phyloP scores from a whole-genome alignment of 768 basidiomycete species.

The Boletus tylopilopsis region DNA sequence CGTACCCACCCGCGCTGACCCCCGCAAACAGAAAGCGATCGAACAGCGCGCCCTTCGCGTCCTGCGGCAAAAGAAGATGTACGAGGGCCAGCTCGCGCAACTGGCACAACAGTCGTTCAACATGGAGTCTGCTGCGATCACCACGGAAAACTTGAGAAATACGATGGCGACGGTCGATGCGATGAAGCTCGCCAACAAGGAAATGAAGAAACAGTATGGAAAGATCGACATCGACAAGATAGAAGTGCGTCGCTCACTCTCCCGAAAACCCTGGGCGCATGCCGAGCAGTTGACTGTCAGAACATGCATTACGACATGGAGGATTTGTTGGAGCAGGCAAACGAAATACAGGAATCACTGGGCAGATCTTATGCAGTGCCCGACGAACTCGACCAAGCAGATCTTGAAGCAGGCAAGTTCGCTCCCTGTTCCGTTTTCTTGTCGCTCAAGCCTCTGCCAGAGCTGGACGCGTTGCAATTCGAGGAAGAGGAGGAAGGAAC shows the following conservation, averaged over 20 bases:
- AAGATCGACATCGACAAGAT: slow-evolving; percentile 98
- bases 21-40: slow-evolving; percentile 64
- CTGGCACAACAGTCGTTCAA: slow-evolving; percentile 95
- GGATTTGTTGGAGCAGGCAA: slow-evolving; percentile 92
- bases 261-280: too few relatives aligned
- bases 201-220: slow-evolving; percentile 94
- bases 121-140: slow-evolving; percentile 93
- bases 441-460: slow-evolving; percentile 39
- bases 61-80: slow-evolving; percentile 94
- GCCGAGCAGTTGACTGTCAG: slow-evolving; percentile 48
- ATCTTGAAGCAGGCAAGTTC: slow-evolving; percentile 85
- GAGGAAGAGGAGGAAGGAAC: slow-evolving; percentile 90
- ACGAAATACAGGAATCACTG: slow-evolving; percentile 94
- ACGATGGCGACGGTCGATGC: slow-evolving; percentile 99
- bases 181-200: slow-evolving; percentile 94
- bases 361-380: slow-evolving; percentile 94
- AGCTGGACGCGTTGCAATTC: slow-evolving; percentile 89
- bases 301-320: slow-evolving; percentile 98
- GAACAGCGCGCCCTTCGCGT: slow-evolving; percentile 92
- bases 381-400: slow-evolving; percentile 96
- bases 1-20: too few relatives aligned
- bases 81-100: slow-evolving; percentile 88
- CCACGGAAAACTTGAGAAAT: slow-evolving; percentile 97
- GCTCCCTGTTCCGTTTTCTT: background rate
- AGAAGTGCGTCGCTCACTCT: slow-evolving; percentile 55